Conservation (phyloP, 2,329 filamentous ascomycete genomes). For the Paradendryphiella salina region DNA sequence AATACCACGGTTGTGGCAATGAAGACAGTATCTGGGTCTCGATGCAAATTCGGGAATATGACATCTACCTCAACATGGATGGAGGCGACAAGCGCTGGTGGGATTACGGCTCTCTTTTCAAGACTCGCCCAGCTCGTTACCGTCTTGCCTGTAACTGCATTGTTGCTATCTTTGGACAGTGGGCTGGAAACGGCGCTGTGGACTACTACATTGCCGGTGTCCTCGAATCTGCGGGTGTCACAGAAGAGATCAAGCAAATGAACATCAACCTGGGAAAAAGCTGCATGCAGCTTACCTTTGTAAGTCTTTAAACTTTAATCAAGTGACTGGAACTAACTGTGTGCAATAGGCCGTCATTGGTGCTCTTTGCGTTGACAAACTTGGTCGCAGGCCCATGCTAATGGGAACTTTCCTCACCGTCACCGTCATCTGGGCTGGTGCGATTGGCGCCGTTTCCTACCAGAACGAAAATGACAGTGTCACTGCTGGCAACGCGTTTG, state of each 20-base stretch:
- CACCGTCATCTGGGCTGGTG: constrained; percentile 34
- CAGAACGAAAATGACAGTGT: constrained; percentile 17
- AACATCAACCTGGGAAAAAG: constrained; percentile 44
- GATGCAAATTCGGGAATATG: constrained; percentile 42
- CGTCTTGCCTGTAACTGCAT: constrained; percentile 55
- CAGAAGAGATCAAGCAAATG: constrained; percentile 36
- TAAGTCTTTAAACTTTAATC: constrained; percentile 1
- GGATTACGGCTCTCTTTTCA: constrained; percentile 58
- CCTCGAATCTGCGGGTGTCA: constrained; percentile 43
- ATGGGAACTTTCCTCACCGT: constrained; percentile 29
- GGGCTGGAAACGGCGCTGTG: constrained; percentile 49
- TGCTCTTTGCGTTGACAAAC: constrained; percentile 39
- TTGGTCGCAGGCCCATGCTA: constrained; percentile 42
- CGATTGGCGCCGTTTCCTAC: constrained; percentile 22
- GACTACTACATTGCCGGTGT: constrained; percentile 41
- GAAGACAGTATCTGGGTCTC: constrained; percentile 32
- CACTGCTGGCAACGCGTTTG: constrained; percentile 32
- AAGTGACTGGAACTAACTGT: no score
- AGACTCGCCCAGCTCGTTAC: constrained; percentile 54
- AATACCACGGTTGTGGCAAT: constrained; percentile 57
- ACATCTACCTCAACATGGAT: constrained; percentile 59
- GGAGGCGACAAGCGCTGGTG: constrained; percentile 62
- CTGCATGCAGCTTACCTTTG: constrained; percentile 42
- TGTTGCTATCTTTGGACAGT: constrained; percentile 57
- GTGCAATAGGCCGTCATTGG: constrained; percentile 36